phyloP scores from a whole-genome alignment of 805 yeast genomes.

The Saccharomycopsis fermentans region DNA sequence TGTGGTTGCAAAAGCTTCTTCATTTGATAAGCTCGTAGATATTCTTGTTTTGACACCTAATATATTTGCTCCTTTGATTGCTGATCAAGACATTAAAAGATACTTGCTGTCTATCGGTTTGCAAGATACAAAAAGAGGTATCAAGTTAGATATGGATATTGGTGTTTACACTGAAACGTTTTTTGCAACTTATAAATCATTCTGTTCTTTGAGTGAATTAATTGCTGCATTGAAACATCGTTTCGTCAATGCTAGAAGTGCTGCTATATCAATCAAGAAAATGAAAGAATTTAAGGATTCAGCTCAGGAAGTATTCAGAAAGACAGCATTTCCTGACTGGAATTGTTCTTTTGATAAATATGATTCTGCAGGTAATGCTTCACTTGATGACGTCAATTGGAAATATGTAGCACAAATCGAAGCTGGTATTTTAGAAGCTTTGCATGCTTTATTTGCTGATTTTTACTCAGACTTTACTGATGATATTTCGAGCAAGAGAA shows the following conservation, averaged over 20 bases:
- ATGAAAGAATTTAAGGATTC: constrained; percentile 22
- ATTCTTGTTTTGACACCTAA: constrained; percentile 63
- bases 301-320: constrained; percentile 19
- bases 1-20: constrained; percentile 57
- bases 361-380: constrained; percentile 23
- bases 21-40: constrained; percentile 69
- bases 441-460: constrained; percentile 58
- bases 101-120: constrained; percentile 22
- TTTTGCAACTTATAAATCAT: constrained; percentile 59
- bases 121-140: constrained; percentile 19
- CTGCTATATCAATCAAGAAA: constrained; percentile 42
- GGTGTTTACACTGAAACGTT: constrained; percentile 56
- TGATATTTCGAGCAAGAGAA: constrained; percentile 47
- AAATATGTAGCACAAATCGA: constrained; percentile 67
- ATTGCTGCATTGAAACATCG: constrained; percentile 44
- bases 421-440: constrained; percentile 68
- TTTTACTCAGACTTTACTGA: constrained; percentile 70
- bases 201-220: constrained; percentile 46
- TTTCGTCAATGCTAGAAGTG: constrained; percentile 52
- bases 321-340: constrained; percentile 53
- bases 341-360: constrained; percentile 27
- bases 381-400: constrained; percentile 42
- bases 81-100: constrained; percentile 32
- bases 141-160: constrained; percentile 49
- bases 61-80: constrained; percentile 40